These are phyloP conservation scores for Lipomyces anomalus DNA, from an alignment of 805 yeast species.

Conservation along the genomic window DNA sequence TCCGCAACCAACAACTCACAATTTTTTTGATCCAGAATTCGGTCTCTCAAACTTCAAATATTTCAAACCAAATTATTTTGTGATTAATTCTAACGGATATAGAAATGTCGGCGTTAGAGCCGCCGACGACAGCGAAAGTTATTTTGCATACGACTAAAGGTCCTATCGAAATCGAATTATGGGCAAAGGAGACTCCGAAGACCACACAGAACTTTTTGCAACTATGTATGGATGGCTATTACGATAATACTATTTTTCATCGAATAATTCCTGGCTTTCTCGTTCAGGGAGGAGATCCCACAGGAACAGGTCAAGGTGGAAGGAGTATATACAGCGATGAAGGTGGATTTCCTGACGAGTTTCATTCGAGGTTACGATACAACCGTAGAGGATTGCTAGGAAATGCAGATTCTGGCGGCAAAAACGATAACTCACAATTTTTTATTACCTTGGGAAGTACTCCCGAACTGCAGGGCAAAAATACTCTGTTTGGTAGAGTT, in stretches of 20 bases:
- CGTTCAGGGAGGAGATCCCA: conserved; percentile 38
- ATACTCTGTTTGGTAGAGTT: conserved; percentile 53
- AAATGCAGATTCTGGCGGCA: conserved; percentile 38
- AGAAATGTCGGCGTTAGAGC: conserved; percentile 40
- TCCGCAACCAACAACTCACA: too few species aligned
- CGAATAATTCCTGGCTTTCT: conserved; percentile 36
- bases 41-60: not conserved
- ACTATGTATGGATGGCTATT: conserved; percentile 42
- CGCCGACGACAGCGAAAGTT: conserved; percentile 58
- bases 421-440: conserved; percentile 38
- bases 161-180: conserved; percentile 51
- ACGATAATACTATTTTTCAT: conserved; percentile 40
- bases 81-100: too few species aligned
- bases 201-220: conserved; percentile 46
- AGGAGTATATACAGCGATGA: conserved; percentile 26
- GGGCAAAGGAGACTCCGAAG: conserved; percentile 62
- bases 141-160: conserved; percentile 54
- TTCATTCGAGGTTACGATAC: conserved; percentile 47
- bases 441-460: conserved; percentile 47
- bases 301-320: conserved; percentile 33
- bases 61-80: not conserved
- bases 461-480: conserved; percentile 40
- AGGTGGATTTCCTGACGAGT: conserved; percentile 39
- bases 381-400: conserved; percentile 53
- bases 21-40: too few species aligned